Conservation (phyloP, 352 stramenopile genomes). For the Thalassiosira allenii region DNA sequence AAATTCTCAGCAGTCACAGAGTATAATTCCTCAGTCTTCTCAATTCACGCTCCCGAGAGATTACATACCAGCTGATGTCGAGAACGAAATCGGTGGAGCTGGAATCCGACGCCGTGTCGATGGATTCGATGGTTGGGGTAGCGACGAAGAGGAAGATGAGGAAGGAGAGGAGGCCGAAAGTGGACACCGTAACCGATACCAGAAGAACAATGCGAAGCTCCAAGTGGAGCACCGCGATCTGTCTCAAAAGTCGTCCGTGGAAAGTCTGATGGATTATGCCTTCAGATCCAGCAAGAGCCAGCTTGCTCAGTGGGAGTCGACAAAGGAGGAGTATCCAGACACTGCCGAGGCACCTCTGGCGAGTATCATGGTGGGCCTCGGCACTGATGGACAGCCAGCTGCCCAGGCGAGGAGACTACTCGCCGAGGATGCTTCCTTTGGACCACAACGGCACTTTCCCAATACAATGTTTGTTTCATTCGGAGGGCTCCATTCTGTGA, state of each 20-base stretch:
- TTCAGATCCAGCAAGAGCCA: neutral
- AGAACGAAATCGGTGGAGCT: neutral
- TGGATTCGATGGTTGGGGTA: neutral
- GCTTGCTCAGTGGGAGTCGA: neutral
- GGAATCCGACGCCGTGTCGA: neutral
- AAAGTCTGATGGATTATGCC: neutral
- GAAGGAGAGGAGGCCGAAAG: neutral
- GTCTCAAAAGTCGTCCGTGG: neutral
- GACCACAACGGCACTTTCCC: neutral
- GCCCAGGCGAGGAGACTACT: neutral
- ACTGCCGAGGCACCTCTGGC: neutral
- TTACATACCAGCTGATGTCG: neutral
- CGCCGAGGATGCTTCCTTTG: neutral
- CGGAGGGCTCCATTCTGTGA: slow-evolving; percentile 20
- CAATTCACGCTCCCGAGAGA: neutral
- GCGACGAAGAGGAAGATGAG: neutral
- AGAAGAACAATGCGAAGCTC: neutral
- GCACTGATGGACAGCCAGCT: slow-evolving; percentile 1
- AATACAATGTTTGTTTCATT: slow-evolving; percentile 24
- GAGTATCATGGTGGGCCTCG: neutral
- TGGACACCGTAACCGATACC: neutral
- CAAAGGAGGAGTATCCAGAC: neutral
- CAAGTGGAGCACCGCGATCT: neutral
- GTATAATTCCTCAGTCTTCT: neutral
- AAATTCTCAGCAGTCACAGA: neutral